phyloP scores from a whole-genome alignment of 495 filamentous ascomycete genomes.

The Trypethelium eluteriae region DNA sequence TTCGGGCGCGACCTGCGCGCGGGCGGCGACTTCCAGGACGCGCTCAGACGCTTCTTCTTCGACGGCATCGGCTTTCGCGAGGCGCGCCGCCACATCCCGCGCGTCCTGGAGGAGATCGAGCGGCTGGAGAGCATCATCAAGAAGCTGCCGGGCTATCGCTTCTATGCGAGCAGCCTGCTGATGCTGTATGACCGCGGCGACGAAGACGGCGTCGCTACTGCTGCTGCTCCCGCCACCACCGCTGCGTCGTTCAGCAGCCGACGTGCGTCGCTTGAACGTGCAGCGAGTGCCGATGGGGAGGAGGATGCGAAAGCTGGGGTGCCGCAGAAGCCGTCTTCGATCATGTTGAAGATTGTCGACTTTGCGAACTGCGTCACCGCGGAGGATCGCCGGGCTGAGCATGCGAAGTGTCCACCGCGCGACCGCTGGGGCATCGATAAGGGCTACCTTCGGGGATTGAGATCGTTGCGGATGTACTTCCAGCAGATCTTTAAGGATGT shows the following conservation, averaged over 20 bases:
- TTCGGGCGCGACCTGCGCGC: slow-evolving; percentile 84
- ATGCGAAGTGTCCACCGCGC: slow-evolving; percentile 69
- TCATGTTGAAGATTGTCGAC: slow-evolving; percentile 94
- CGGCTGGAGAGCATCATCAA: slow-evolving; percentile 76
- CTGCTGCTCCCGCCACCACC: neutral
- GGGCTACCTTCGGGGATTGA: slow-evolving; percentile 81
- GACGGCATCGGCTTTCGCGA: slow-evolving; percentile 76
- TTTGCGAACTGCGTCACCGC: slow-evolving; percentile 96
- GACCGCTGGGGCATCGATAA: slow-evolving; percentile 73
- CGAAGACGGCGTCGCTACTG: slow-evolving; percentile 18
- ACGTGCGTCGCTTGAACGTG: slow-evolving; percentile 22
- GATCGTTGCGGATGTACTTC: slow-evolving; percentile 76
- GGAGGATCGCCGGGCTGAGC: slow-evolving; percentile 49
- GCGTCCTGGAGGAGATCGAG: slow-evolving; percentile 73
- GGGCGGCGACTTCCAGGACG: slow-evolving; percentile 82
- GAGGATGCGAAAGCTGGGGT: slow-evolving; percentile 37
- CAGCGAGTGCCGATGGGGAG: slow-evolving; percentile 43
- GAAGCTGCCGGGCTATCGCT: slow-evolving; percentile 73
- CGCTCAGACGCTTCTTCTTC: slow-evolving; percentile 81
- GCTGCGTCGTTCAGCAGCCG: slow-evolving; percentile 24
- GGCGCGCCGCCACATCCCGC: slow-evolving; percentile 75
- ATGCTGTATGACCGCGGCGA: slow-evolving; percentile 85
- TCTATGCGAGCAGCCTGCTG: slow-evolving; percentile 90
- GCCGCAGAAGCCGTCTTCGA: slow-evolving; percentile 38
- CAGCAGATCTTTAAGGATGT: slow-evolving; percentile 78